Conservation (phyloP, 305 asterid genomes). For the Fraxinus ornus region DNA sequence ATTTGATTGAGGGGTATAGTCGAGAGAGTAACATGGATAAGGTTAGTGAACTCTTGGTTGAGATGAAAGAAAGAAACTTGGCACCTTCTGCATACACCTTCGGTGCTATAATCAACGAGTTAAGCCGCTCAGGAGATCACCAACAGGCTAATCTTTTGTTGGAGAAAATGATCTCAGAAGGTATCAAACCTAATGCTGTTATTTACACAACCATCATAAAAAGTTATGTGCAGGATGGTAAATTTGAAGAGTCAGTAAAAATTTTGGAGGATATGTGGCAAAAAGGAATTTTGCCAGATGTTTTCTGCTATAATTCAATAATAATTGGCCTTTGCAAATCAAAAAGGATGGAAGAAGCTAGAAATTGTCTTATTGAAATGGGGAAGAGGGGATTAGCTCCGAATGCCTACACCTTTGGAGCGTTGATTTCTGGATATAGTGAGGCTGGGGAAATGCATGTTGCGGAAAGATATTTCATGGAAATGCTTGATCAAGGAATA, state of each 20-base stretch:
- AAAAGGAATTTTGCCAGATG: constrained; percentile 61
- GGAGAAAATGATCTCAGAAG: constrained; percentile 52
- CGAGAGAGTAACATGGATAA: constrained; percentile 47
- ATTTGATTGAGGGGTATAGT: constrained; percentile 59
- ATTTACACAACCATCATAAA: constrained; percentile 56
- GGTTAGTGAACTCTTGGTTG: constrained; percentile 57
- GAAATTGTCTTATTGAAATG: constrained; percentile 52
- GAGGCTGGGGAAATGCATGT: constrained; percentile 59
- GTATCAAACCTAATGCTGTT: constrained; percentile 54
- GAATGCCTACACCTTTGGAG: constrained; percentile 75
- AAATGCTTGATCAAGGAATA: constrained; percentile 68
- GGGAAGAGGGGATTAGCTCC: constrained; percentile 56
- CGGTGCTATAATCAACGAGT: constrained; percentile 54
- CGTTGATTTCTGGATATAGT: constrained; percentile 55
- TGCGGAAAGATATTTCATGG: constrained; percentile 64
- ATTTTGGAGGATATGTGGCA: constrained; percentile 66
- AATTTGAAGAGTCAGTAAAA: constrained; percentile 56
- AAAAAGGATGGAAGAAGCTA: constrained; percentile 69
- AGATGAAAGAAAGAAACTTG: constrained; percentile 69
- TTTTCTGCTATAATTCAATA: constrained; percentile 63
- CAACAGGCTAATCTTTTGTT: constrained; percentile 51
- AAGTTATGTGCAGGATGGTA: constrained; percentile 55
- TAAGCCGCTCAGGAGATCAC: constrained; percentile 56
- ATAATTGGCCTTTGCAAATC: constrained; percentile 74
- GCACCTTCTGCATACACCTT: constrained; percentile 62